phyloP scores from a whole-genome alignment of 2,329 filamentous ascomycete genomes.

The Emmonsiellopsis sp. region DNA sequence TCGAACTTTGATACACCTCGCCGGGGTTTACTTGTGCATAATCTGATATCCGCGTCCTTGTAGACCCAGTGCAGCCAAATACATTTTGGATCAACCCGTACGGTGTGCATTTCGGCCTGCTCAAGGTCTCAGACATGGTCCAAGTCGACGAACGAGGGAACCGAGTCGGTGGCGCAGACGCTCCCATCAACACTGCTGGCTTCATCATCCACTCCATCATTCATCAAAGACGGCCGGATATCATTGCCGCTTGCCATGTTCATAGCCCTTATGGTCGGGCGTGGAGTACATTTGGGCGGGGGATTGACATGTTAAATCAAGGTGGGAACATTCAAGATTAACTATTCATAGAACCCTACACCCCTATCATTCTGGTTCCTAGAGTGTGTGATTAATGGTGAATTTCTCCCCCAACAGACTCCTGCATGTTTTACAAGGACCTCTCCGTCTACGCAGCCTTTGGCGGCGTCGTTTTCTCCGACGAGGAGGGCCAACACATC shows the following conservation, averaged over 20 bases:
- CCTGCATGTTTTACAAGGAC: conserved; percentile 19
- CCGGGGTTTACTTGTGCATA: too few relatives aligned
- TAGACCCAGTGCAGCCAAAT: conserved; percentile 14
- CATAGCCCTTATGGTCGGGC: conserved; percentile 37
- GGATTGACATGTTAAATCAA: conserved; percentile 37
- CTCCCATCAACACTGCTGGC: conserved; percentile 35
- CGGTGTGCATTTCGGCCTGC: conserved; percentile 31
- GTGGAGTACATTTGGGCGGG: conserved; percentile 33
- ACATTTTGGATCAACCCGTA: conserved; percentile 34
- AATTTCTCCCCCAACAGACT: conserved; percentile 5
- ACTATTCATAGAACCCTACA: too few relatives aligned
- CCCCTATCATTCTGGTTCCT: too few relatives aligned
- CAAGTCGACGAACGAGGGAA: conserved; percentile 34
- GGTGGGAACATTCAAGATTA: conserved; percentile 6
- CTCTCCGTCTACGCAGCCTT: conserved; percentile 32
- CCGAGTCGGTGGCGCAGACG: conserved; percentile 31
- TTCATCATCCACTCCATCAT: conserved; percentile 41
- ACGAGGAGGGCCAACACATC: conserved; percentile 37
- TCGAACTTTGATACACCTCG: not conserved
- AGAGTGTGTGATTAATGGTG: not conserved
- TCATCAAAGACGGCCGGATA: conserved; percentile 35
- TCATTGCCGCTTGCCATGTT: conserved; percentile 36
- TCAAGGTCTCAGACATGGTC: conserved; percentile 39
- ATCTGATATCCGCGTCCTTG: not conserved
- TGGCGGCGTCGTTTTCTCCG: conserved; percentile 37